Evolutionary conservation across 2,329 filamentous ascomycete genomes (phyloP).

Genomic region (Cercospora canescens): DNA sequence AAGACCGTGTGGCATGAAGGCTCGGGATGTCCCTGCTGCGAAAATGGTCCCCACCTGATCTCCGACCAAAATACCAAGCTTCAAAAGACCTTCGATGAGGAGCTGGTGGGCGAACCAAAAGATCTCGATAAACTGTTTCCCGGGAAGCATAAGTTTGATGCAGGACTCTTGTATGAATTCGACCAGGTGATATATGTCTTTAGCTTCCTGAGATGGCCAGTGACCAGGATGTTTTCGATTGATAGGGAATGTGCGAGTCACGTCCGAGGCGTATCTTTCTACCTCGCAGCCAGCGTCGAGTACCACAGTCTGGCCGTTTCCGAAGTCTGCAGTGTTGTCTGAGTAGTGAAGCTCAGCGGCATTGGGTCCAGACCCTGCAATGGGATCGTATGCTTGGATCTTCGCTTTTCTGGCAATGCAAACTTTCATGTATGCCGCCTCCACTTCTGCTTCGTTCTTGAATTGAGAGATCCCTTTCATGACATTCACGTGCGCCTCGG

Average conservation of each 20-base stretch:
- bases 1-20: conserved; percentile 52
- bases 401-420: conserved; percentile 74
- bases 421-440: conserved; percentile 71
- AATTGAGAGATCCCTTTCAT: conserved; percentile 64
- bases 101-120: conserved; percentile 77
- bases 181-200: conserved; percentile 75
- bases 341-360: conserved; percentile 85
- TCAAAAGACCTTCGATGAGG: conserved; percentile 75
- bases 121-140: conserved; percentile 74
- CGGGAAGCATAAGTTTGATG: conserved; percentile 71
- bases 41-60: conserved; percentile 46
- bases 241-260: conserved; percentile 85
- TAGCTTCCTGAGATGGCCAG: conserved; percentile 67
- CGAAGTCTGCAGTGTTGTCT: conserved; percentile 72
- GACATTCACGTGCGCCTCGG: conserved; percentile 72
- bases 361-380: conserved; percentile 80
- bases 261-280: conserved; percentile 81
- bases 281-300: conserved; percentile 89
- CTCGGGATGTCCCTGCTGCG: conserved; percentile 42
- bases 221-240: conserved; percentile 50
- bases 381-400: conserved; percentile 82
- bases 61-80: conserved; percentile 72
- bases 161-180: conserved; percentile 81
- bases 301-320: conserved; percentile 70
- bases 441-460: conserved; percentile 77